Percentiles rank a stretch among this genome's conserved stretches.
Conservation (phyloP, 108 stramenopile genomes). For the Schizochytrium sp. region DNA sequence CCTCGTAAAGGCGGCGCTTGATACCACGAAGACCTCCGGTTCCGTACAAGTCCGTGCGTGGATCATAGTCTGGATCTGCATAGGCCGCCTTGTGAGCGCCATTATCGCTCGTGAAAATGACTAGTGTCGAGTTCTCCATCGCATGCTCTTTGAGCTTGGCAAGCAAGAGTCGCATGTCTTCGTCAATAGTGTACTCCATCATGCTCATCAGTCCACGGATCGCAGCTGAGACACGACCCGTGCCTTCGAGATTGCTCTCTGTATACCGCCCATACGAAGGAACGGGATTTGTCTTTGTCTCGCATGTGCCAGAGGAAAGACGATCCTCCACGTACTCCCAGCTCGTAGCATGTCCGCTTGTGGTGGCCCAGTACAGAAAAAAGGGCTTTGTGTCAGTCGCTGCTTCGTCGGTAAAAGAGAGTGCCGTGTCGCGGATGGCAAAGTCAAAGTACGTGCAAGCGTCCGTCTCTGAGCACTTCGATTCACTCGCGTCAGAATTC, state of each 20-base stretch:
- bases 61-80: not conserved
- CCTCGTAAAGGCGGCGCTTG: not conserved
- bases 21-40: not conserved
- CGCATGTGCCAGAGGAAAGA: not conserved
- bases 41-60: not conserved
- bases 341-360: not conserved
- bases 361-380: conserved; percentile 14
- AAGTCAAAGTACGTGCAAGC: not conserved
- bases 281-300: not conserved
- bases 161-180: not conserved
- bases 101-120: not conserved
- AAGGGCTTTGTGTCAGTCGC: not conserved
- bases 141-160: not conserved
- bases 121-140: not conserved
- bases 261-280: not conserved
- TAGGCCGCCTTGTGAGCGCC: not conserved
- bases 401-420: not conserved
- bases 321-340: not conserved
- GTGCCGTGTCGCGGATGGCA: not conserved
- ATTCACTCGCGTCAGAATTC: not conserved
- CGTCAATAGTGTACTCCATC: not conserved
- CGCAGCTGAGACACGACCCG: not conserved
- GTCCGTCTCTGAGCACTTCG: not conserved
- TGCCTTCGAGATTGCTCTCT: not conserved
- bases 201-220: not conserved